A percentile compares a stretch with the other conserved stretches of the same genome.
Conservation (phyloP, 306 rosid genomes). For the Begonia fuchsioides region DNA sequence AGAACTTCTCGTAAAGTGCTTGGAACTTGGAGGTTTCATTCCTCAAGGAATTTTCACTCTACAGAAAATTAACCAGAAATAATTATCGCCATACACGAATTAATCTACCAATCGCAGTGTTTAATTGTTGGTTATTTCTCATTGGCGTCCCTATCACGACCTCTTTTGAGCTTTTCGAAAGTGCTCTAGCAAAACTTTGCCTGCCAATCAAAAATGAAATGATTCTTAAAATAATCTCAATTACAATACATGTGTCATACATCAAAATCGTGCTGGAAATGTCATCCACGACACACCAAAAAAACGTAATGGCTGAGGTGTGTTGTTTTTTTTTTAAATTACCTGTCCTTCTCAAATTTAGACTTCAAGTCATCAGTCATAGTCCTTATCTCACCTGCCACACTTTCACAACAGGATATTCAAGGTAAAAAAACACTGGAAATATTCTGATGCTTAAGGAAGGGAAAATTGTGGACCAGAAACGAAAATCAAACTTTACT, state of each 20-base stretch:
- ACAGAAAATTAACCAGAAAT: conserved; percentile 10
- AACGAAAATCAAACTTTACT: too few species aligned
- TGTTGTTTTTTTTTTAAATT: conserved; percentile 4
- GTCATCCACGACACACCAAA: too few species aligned
- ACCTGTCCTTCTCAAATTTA: conserved; percentile 93
- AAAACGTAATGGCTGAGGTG: too few species aligned
- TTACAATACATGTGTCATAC: too few species aligned
- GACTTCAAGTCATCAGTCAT: conserved; percentile 53
- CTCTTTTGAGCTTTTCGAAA: conserved; percentile 93
- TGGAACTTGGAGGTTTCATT: conserved; percentile 61
- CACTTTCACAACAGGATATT: conserved; percentile 36
- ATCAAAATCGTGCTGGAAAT: too few species aligned
- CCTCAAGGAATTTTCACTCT: conserved; percentile 80
- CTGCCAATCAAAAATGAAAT: conserved; percentile 18
- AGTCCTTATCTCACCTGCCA: conserved; percentile 61
- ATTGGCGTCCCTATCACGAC: conserved; percentile 18
- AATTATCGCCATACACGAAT: too few species aligned
- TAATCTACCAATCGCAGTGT: too few species aligned
- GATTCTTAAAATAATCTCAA: too few species aligned
- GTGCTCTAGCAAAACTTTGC: conserved; percentile 75
- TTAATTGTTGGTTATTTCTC: too few species aligned
- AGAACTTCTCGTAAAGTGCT: conserved; percentile 59
- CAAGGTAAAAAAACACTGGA: not conserved
- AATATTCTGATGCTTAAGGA: too few species aligned
- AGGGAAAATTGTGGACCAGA: too few species aligned